Conservation (phyloP, 179 eudicot genomes). For the Beta lomatogona region DNA sequence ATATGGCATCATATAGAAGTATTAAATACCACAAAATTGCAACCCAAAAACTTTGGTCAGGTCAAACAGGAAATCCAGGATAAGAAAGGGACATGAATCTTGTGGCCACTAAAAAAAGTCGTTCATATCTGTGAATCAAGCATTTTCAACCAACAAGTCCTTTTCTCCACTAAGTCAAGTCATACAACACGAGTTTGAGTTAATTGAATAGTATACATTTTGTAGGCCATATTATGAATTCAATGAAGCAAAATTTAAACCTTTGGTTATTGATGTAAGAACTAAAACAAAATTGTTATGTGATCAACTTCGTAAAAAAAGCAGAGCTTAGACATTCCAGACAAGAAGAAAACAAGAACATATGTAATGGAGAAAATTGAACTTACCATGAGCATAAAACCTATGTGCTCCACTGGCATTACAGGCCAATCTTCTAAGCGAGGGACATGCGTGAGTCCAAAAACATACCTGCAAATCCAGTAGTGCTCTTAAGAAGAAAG, state of each 20-base stretch:
- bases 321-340: neutral
- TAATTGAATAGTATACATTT: neutral
- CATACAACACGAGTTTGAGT: neutral
- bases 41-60: neutral
- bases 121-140: too few relatives aligned
- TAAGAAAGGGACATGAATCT: neutral
- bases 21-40: too few relatives aligned
- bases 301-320: neutral
- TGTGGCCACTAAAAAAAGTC: neutral
- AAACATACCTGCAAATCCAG: slow-evolving; percentile 41
- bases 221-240: neutral
- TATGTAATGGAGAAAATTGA: neutral
- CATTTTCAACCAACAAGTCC: neutral
- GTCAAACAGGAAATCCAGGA: slow-evolving; percentile 14
- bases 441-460: slow-evolving; percentile 50
- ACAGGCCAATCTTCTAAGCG: slow-evolving; percentile 56
- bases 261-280: neutral
- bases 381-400: slow-evolving; percentile 49
- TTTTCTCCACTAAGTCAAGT: slow-evolving; percentile 10
- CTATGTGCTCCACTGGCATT: slow-evolving; percentile 50
- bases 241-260: neutral
- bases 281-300: neutral
- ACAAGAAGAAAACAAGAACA: neutral
- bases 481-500: neutral
- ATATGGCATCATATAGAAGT: too few relatives aligned